Percentiles rank a stretch among this genome's conserved stretches.
Evolutionary conservation across 208 protist species (phyloP).

Genomic region (Crithidia expoeki): DNA sequence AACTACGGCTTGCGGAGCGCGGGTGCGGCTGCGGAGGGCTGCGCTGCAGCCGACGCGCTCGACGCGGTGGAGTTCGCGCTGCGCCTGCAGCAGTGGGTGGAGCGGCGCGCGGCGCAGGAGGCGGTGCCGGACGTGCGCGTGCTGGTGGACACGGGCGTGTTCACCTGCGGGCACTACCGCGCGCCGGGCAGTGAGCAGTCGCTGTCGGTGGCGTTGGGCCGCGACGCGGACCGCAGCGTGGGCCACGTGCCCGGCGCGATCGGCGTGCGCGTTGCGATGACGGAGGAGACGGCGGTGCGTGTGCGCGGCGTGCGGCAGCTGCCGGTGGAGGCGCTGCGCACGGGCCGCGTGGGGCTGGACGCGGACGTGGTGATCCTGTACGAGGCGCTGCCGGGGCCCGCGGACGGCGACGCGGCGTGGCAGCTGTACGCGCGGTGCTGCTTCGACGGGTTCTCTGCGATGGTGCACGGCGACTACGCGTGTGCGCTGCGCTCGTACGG

Average conservation of each 20-base stretch:
- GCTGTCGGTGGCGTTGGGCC: conserved; percentile 32
- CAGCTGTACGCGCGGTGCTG: conserved; percentile 29
- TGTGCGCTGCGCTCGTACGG: conserved; percentile 38
- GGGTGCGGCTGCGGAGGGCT: neutral
- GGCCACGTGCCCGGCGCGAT: conserved; percentile 28
- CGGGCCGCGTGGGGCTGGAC: conserved; percentile 19
- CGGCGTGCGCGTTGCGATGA: too few relatives aligned
- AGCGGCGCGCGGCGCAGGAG: neutral
- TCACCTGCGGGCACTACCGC: conserved; percentile 25
- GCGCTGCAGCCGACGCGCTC: conserved; percentile 19
- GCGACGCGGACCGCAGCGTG: conserved; percentile 31
- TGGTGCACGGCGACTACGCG: conserved; percentile 49
- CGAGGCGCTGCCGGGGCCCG: conserved; percentile 34
- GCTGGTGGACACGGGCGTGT: conserved; percentile 39
- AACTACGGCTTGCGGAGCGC: neutral
- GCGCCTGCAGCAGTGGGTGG: conserved; percentile 20
- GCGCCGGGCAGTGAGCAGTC: conserved; percentile 21
- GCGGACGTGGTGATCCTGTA: conserved; percentile 35
- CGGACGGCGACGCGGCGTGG: conserved; percentile 31
- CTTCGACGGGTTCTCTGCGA: conserved; percentile 38
- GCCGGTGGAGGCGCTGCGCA: too few relatives aligned
- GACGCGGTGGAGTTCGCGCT: conserved; percentile 30
- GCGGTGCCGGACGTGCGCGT: conserved; percentile 25
- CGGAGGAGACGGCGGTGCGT: too few relatives aligned
- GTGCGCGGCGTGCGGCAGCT: conserved; percentile 36